Percentiles rank a stretch among this genome's conserved stretches.
Conservation (phyloP, 2,329 filamentous ascomycete species). For the Lizonia empirigonia region DNA sequence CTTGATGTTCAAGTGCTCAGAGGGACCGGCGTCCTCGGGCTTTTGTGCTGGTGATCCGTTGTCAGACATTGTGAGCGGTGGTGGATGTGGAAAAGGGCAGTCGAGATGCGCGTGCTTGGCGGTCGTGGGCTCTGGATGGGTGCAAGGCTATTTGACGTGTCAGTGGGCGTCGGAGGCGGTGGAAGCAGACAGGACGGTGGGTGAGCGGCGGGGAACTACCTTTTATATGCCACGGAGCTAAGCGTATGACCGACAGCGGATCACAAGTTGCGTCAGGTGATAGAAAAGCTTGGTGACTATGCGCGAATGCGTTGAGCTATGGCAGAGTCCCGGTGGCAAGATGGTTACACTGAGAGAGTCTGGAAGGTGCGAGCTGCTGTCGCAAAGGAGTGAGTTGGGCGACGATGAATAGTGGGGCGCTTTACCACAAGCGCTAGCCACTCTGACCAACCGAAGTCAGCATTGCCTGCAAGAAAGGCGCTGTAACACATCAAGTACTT, state of each 20-base stretch:
- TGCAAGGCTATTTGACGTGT: constrained; percentile 19
- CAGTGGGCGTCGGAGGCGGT: constrained; percentile 22
- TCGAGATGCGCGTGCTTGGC: constrained; percentile 1
- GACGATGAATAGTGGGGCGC: constrained; percentile 36
- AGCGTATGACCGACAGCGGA: constrained; percentile 20
- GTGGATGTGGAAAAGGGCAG: constrained; percentile 5
- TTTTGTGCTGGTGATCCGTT: constrained; percentile 52
- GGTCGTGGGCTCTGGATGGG: constrained; percentile 7
- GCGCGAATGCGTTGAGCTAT: constrained; percentile 25
- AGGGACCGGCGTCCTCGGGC: constrained; percentile 54
- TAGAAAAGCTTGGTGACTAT: constrained; percentile 11
- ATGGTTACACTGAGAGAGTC: constrained; percentile 22
- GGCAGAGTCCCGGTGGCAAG: constrained; percentile 34
- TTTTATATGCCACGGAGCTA: constrained; percentile 30
- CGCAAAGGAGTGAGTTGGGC: constrained; percentile 26
- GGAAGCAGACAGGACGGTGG: constrained; percentile 31
- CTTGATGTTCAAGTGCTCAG: constrained; percentile 97
- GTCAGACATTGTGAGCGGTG: constrained; percentile 48
- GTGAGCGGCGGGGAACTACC: constrained; percentile 27
- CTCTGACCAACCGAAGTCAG: constrained; percentile 17
- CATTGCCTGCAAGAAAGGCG: background rate
- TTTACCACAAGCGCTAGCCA: constrained; percentile 28
- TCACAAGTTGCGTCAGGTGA: constrained; percentile 20
- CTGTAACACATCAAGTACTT: background rate
- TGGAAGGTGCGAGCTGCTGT: constrained; percentile 32